phyloP scores from a whole-genome alignment of 768 basidiomycete species.

The Phaeolepiota aurea region DNA sequence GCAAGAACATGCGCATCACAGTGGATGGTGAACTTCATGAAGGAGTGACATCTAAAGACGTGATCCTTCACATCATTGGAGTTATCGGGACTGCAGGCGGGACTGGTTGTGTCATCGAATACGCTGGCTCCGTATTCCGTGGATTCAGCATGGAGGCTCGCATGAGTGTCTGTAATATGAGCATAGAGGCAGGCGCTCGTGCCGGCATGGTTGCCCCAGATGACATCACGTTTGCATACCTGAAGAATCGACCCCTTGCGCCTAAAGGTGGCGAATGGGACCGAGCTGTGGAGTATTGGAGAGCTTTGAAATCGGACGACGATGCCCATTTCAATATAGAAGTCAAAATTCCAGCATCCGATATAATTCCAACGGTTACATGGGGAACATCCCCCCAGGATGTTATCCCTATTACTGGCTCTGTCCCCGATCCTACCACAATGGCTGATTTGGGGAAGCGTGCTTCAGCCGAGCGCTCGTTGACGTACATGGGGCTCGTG shows the following conservation, averaged over 20 bases:
- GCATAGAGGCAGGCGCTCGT: constrained; percentile 88
- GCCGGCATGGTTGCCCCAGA: constrained; percentile 93
- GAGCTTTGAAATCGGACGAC: constrained; percentile 67
- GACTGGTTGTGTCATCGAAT: constrained; percentile 88
- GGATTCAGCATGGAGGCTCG: constrained; percentile 85
- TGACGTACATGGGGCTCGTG: constrained; percentile 82
- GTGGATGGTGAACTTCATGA: constrained; percentile 77
- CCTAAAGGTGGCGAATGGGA: constrained; percentile 87
- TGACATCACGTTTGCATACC: constrained; percentile 78
- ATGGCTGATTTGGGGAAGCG: constrained; percentile 60
- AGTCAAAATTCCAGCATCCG: constrained; percentile 70
- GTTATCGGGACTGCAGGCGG: constrained; percentile 91
- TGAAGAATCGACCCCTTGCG: constrained; percentile 70
- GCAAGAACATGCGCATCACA: constrained; percentile 88
- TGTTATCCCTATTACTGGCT: constrained; percentile 73
- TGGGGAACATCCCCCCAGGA: constrained; percentile 95
- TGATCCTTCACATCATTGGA: constrained; percentile 86
- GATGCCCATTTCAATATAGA: constrained; percentile 82
- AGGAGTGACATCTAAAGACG: constrained; percentile 85
- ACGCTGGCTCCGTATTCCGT: constrained; percentile 82
- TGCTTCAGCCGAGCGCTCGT: constrained; percentile 62
- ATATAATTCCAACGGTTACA: constrained; percentile 85
- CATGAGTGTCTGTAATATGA: constrained; percentile 93
- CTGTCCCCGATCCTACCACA: constrained; percentile 66
- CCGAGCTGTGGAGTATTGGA: constrained; percentile 79